phyloP scores from a whole-genome alignment of 2,329 filamentous ascomycete species.

The Colletotrichum camelliae region DNA sequence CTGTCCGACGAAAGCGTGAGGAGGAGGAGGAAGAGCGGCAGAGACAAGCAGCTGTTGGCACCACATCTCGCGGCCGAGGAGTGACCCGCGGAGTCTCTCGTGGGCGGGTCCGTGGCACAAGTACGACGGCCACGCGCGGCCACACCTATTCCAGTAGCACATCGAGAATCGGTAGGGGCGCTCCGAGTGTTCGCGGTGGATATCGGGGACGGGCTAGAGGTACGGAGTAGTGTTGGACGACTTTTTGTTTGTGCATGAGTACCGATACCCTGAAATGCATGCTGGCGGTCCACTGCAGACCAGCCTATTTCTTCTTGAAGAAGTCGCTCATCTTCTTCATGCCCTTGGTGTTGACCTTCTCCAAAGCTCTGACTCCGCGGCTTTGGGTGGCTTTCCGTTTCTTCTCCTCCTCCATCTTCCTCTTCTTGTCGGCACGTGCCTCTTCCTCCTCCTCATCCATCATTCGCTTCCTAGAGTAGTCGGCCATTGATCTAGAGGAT shows the following conservation, averaged over 20 bases:
- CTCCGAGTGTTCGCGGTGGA: slow-evolving; percentile 16
- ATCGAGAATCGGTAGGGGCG: slow-evolving; percentile 23
- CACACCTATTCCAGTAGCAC: slow-evolving; percentile 17
- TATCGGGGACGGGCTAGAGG: slow-evolving; percentile 20
- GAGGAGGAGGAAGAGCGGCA: slow-evolving; percentile 59
- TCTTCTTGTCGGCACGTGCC: slow-evolving; percentile 77
- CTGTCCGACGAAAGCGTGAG: slow-evolving; percentile 66
- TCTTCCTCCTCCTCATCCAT: slow-evolving; percentile 72
- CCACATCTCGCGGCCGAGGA: slow-evolving; percentile 18
- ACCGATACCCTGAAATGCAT: slow-evolving; percentile 20
- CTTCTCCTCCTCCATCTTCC: slow-evolving; percentile 88
- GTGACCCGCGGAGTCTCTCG: slow-evolving; percentile 13
- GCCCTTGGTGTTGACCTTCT: slow-evolving; percentile 87
- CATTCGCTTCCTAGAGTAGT: slow-evolving; percentile 74
- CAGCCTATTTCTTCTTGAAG: slow-evolving; percentile 72
- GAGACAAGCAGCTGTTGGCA: slow-evolving; percentile 38
- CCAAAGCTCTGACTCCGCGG: slow-evolving; percentile 77
- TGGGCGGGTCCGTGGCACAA: slow-evolving; percentile 9
- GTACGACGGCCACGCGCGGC: slow-evolving; percentile 15
- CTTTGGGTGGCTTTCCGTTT: slow-evolving; percentile 79
- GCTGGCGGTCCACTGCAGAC: not conserved
- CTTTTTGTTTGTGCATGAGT: slow-evolving; percentile 10
- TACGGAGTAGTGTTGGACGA: slow-evolving; percentile 9
- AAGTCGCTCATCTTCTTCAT: slow-evolving; percentile 99
- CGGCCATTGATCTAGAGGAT: slow-evolving; percentile 69